Evolutionary conservation across 2,329 filamentous ascomycete genomes (phyloP).

Genomic region (Fusarium equiseti): DNA sequence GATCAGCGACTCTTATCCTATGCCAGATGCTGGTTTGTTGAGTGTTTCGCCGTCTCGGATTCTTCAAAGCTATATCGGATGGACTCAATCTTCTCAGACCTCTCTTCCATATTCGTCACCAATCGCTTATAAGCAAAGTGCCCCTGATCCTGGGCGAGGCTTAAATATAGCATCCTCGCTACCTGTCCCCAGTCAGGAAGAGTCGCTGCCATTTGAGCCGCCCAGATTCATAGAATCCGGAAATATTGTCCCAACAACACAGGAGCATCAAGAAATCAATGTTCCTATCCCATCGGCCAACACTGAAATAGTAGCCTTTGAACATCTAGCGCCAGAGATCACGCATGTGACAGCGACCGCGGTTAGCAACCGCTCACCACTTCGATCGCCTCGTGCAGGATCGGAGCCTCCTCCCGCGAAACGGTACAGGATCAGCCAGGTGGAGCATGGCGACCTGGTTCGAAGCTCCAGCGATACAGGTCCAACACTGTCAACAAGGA

Average conservation of each 20-base stretch:
- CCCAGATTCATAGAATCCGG: constrained; percentile 4
- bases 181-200: constrained; percentile 25
- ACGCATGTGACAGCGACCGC: constrained; percentile 53
- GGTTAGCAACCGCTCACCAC: constrained; percentile 28
- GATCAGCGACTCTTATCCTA: constrained; percentile 67
- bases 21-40: constrained; percentile 49
- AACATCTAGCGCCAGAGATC: constrained; percentile 41
- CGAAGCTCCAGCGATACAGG: constrained; percentile 51
- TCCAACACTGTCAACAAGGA: constrained; percentile 29
- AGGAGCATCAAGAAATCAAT: constrained; percentile 1
- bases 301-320: constrained; percentile 14
- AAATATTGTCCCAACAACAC: constrained; percentile 47
- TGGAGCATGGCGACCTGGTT: constrained; percentile 36
- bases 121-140: constrained; percentile 10
- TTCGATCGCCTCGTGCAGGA: constrained; percentile 43
- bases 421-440: constrained; percentile 37
- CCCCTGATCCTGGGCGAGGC: not conserved
- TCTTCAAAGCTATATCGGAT: constrained; percentile 62
- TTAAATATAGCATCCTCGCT: constrained; percentile 47
- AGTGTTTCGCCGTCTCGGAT: constrained; percentile 62
- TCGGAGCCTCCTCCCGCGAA: constrained; percentile 51
- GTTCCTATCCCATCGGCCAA: constrained; percentile 6
- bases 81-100: constrained; percentile 42
- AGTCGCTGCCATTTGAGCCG: constrained; percentile 7
- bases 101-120: constrained; percentile 36